Evolutionary conservation across 768 basidiomycete species (phyloP), one percentile per base, ranked within the genome.

Genomic region (Pulveroboletus sp.): DNA sequence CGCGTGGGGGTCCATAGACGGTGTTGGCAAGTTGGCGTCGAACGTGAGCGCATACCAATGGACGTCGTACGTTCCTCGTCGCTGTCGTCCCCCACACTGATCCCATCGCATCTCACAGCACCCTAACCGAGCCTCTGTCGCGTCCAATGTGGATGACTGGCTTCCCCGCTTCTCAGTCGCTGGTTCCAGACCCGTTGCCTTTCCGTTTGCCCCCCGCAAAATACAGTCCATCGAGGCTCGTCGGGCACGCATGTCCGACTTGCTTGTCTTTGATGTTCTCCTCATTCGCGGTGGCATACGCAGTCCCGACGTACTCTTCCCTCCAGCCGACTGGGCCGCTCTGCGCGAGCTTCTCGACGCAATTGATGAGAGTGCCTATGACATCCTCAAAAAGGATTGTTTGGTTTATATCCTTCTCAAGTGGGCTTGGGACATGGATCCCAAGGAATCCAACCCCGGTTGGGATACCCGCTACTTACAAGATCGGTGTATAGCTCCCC

Each of bases 341-440:
- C 76, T 93, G n/a, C 62, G 73, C 41, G 71, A 69, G 10, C 73
- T 92, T 5, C 68, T 92, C 43, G 71, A 76, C 21, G 79, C 79
- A 15, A 86, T 92, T 54, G 74, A 77, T 38, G 55, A 69, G 26
- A 86, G 81, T 1, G 62, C 69, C 4, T 93, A 88, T 54, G 90
- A 93, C 66, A 62, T 70, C 30, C 74, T 92, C 47, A 92, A 92
- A 76, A 83, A 82, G 66, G 83, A 91, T 52, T 89, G 86, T 55
- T 70, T 93, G 39, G 70, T 89, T 1, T 93, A 89, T 68, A 91
- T 83, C 61, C 69, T 93, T 54, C 73, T 93, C 51, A 89, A 87
- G 63, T 89, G 84, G 85, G 80, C 85, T 51, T 73, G 78, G 58
- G 86, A 89, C 60, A 81, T 76, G 12, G 86, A 89, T 62, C 76